Percentiles rank a stretch among this genome's conserved stretches.
These are phyloP conservation scores for Fagopyrum homotropicum DNA, from an alignment of 148 eudicot species.

Conservation along the genomic window DNA sequence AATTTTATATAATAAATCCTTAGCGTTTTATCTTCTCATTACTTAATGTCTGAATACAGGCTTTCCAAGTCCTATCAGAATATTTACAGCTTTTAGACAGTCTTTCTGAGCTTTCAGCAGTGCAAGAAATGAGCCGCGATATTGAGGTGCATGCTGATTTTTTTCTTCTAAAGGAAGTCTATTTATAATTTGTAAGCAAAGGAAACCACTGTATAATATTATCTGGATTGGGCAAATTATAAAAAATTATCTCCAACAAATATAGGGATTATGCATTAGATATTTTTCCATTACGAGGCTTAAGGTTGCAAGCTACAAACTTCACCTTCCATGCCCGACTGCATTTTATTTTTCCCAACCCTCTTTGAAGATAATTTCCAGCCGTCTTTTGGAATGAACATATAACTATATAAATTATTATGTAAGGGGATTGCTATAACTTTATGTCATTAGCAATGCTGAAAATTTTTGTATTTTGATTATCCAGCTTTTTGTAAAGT, in stretches of 20 bases:
- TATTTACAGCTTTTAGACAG: constrained; percentile 86
- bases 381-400: neutral
- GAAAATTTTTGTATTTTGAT: neutral
- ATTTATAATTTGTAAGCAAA: neutral
- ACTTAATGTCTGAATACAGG: constrained; percentile 46
- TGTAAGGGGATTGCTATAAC: neutral
- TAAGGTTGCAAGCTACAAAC: too few species aligned
- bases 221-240: too few species aligned
- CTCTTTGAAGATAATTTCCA: neutral
- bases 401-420: neutral
- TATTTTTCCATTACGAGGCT: too few species aligned
- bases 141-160: constrained; percentile 57
- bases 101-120: constrained; percentile 66
- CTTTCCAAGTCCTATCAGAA: constrained; percentile 87
- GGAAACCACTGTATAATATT: too few species aligned
- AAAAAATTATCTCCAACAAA: too few species aligned
- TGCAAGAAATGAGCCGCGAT: constrained; percentile 84
- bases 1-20: neutral
- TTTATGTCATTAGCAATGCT: neutral
- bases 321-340: too few species aligned
- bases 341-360: too few species aligned
- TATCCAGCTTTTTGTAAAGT: neutral
- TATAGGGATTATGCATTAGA: too few species aligned
- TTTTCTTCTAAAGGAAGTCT: neutral
- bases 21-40: neutral